Evolutionary conservation across 306 rosid species (phyloP).

Genomic region (Quercus suber): DNA sequence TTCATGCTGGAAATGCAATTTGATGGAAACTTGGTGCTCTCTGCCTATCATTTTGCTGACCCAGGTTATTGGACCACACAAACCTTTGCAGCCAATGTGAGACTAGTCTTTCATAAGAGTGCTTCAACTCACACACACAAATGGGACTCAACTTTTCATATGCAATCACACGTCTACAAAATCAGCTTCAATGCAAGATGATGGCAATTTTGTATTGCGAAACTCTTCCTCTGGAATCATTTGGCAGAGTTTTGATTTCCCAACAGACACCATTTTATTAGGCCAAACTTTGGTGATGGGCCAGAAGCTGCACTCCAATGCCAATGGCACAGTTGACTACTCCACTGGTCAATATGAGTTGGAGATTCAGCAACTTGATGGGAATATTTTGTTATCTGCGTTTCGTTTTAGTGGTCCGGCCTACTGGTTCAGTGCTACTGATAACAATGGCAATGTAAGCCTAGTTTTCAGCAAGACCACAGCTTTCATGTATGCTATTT

Average conservation of each 20-base stretch:
- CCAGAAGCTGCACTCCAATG: constrained; percentile 25
- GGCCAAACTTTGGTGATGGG: constrained; percentile 26
- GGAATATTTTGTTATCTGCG: constrained; percentile 27
- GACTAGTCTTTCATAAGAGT: constrained; percentile 17
- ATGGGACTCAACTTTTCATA: not conserved
- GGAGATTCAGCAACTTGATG: constrained; percentile 24
- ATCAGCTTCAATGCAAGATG: constrained; percentile 24
- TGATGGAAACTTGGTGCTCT: constrained; percentile 23
- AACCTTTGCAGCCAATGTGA: not conserved
- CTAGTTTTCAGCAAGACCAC: constrained; percentile 25
- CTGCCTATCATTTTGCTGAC: constrained; percentile 14
- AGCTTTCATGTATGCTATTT: constrained; percentile 18
- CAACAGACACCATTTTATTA: constrained; percentile 30
- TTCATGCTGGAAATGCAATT: constrained; percentile 13
- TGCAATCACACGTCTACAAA: not conserved
- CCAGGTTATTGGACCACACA: constrained; percentile 23
- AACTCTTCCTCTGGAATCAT: not conserved
- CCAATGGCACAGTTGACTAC: constrained; percentile 23
- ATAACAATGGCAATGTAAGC: not conserved
- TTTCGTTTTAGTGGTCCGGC: constrained; percentile 9
- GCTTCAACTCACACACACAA: not conserved
- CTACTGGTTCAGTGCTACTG: constrained; percentile 1
- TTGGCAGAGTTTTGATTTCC: constrained; percentile 35
- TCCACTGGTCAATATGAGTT: constrained; percentile 26
- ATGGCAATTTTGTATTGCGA: constrained; percentile 26